A percentile compares a stretch with the other conserved stretches of the same genome.
phyloP scores from a whole-genome alignment of 306 rosid species.

The Dalbergia cultrata region DNA sequence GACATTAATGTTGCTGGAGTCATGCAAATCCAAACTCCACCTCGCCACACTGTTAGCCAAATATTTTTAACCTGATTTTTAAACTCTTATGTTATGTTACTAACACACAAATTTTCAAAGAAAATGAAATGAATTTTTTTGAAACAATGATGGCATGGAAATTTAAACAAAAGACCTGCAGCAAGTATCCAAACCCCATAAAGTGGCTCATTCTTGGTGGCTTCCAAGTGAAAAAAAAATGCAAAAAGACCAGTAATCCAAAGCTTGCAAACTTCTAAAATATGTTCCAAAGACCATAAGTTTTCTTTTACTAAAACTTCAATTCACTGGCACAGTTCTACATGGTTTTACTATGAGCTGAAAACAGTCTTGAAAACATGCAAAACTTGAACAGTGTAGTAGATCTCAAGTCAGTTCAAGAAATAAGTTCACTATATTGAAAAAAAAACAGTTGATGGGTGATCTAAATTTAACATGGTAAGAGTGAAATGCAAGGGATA shows the following conservation, averaged over 20 bases:
- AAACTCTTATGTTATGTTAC: conserved; percentile 21
- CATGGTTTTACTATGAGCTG: conserved; percentile 6
- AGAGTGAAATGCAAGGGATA: conserved; percentile 30
- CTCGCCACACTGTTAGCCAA: neutral
- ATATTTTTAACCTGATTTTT: conserved; percentile 9
- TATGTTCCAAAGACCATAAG: neutral
- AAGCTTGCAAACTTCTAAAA: conserved; percentile 25
- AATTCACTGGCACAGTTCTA: neutral
- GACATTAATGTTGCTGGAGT: conserved; percentile 36
- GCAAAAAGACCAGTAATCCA: conserved; percentile 17
- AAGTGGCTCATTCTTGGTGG: neutral
- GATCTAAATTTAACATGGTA: conserved; percentile 22
- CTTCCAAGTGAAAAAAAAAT: conserved; percentile 4
- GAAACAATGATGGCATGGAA: neutral
- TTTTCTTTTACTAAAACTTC: conserved; percentile 30
- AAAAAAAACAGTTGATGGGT: conserved; percentile 3
- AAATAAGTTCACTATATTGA: conserved; percentile 25
- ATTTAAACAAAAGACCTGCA: neutral
- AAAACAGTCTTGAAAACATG: conserved; percentile 33
- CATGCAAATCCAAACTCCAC: neutral
- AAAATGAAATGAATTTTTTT: neutral
- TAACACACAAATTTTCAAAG: conserved; percentile 14
- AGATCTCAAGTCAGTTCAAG: conserved; percentile 14
- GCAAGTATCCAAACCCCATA: neutral
- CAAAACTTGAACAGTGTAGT: conserved; percentile 1